Evolutionary conservation across 2,329 filamentous ascomycete genomes (phyloP), one percentile per base, ranked within the genome.

Genomic region (Lasiodiplodia sp.): DNA sequence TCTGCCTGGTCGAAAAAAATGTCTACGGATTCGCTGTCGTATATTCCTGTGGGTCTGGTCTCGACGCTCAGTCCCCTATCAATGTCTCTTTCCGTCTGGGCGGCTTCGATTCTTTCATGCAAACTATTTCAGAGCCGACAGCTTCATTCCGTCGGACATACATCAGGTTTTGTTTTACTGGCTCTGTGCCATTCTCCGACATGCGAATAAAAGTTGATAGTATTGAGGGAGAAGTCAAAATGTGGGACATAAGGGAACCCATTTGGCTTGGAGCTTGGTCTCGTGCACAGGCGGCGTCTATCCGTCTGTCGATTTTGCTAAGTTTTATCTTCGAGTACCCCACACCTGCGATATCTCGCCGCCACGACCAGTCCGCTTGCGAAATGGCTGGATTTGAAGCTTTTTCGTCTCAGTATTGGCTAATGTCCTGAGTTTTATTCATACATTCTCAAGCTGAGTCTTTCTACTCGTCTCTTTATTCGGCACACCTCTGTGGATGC

Each of bases 21-120:
- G n/a, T 62, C 11, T 62, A 6, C 4, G 40, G 18, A 49, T 49
- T 62, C 25, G 58, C 40, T 62, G 40, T 49, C 40, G 58, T 62
- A 49, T 62, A 62, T 49, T 62, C 4, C 10, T 18, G 31, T 8
- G 58, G 58, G 40, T 25, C 14, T 28, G n/a, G 6, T 3, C 34
- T 23, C 40, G 49, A n/a, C 8, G 40, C 28, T 34, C 28, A 12
- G 25, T 10, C 25, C 58, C 18, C 21, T n/a, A 11, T n/a, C 55
- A 38, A 12, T 28, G 4, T 3, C 23, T 49, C 18, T 34, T 14
- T 25, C 40, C 58, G 6, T 44, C 44, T 34, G 58, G 58, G 58
- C 40, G 40, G 58, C 40, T 49, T 62, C 28, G 21, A 31, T 47
- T 62, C n/a, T 44, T 62, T 16, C 25, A 49, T 49, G 25, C 28